Conservation (phyloP, 2,329 filamentous ascomycete genomes). For the Metarhizium brunneum region DNA sequence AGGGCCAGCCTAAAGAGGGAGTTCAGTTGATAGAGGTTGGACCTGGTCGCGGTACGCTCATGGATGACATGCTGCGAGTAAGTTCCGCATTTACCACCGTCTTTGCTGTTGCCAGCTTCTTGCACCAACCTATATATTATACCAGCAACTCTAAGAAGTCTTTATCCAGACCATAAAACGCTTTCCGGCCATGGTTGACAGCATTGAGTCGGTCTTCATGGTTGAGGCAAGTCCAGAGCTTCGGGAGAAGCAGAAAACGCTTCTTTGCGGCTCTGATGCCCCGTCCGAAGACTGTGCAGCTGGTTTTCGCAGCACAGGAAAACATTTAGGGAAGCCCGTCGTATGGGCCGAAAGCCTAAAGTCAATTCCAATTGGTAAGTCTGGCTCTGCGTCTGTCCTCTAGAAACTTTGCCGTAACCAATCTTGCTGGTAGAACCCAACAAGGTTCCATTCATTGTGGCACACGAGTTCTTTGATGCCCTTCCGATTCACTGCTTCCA, state of each 20-base stretch:
- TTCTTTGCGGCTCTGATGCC: constrained; percentile 67
- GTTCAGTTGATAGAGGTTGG: constrained; percentile 91
- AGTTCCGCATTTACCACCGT: constrained; percentile 17
- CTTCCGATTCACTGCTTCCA: constrained; percentile 95
- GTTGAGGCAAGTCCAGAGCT: constrained; percentile 86
- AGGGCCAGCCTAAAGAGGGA: constrained; percentile 63
- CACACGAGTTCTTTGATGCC: constrained; percentile 97
- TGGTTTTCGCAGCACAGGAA: constrained; percentile 66
- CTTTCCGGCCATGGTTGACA: constrained; percentile 68
- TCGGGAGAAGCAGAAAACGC: constrained; percentile 64
- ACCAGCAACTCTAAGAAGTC: constrained; percentile 1
- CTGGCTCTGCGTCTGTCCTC: background rate
- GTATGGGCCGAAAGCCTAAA: constrained; percentile 87
- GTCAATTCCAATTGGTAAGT: constrained; percentile 61
- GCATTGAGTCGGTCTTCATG: constrained; percentile 82
- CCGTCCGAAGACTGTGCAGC: constrained; percentile 60
- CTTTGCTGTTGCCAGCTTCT: too few species aligned
- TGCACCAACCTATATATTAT: background rate
- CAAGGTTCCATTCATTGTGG: constrained; percentile 84
- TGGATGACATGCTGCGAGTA: constrained; percentile 92
- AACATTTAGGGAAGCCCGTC: constrained; percentile 64
- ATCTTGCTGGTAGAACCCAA: constrained; percentile 37
- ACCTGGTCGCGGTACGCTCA: constrained; percentile 86
- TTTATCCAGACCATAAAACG: constrained; percentile 62
- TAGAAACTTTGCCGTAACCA: background rate